Evolutionary conservation across 345 rosid species (phyloP).

Genomic region (Rubroshorea leprosula): DNA sequence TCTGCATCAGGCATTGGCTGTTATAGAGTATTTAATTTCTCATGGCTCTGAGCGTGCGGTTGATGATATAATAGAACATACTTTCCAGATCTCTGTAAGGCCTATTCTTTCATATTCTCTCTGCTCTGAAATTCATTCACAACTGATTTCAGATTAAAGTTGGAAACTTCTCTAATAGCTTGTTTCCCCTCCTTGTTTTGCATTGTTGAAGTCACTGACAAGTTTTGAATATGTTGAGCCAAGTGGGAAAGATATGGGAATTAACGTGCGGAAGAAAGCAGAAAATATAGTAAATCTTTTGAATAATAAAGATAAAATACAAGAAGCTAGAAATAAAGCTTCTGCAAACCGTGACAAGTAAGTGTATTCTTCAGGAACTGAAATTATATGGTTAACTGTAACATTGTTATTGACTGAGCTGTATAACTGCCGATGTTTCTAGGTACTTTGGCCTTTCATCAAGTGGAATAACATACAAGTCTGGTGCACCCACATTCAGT

Average conservation of each 20-base stretch:
- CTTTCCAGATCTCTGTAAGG: conserved; percentile 93
- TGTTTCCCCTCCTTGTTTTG: conserved; percentile 23
- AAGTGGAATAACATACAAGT: conserved; percentile 60
- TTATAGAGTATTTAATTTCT: conserved; percentile 83
- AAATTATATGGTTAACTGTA: conserved; percentile 6
- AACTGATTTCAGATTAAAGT: neutral
- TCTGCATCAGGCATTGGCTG: conserved; percentile 70
- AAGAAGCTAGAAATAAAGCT: conserved; percentile 86
- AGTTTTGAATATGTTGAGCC: conserved; percentile 97
- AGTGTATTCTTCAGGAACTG: conserved; percentile 22
- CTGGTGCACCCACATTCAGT: conserved; percentile 58
- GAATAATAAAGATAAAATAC: conserved; percentile 80
- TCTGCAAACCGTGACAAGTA: conserved; percentile 89
- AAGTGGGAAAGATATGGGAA: conserved; percentile 86
- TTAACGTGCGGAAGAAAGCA: conserved; percentile 93
- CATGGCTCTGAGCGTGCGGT: conserved; percentile 99
- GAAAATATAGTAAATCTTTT: conserved; percentile 68
- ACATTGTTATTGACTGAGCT: conserved; percentile 10
- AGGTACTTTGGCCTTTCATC: conserved; percentile 97
- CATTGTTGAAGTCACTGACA: conserved; percentile 60
- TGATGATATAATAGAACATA: conserved; percentile 94
- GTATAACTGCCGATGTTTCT: conserved; percentile 11
- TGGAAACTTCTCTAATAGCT: conserved; percentile 22
- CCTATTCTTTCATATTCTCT: conserved; percentile 9
- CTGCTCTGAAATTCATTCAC: neutral